phyloP scores from a whole-genome alignment of 169 alveolate genomes.

The Plasmodium relictum region DNA sequence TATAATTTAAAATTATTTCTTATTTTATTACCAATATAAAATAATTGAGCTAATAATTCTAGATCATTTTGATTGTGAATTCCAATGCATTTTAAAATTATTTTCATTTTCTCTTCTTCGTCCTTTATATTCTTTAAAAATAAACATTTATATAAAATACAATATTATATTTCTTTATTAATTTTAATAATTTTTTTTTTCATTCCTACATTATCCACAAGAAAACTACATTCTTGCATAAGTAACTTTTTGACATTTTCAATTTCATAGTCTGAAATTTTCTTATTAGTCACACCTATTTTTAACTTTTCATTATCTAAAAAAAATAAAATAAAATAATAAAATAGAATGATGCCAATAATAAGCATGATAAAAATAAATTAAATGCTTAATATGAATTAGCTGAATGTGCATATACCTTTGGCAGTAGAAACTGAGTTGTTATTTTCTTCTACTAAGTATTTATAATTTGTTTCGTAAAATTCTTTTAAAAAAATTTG shows the following conservation, averaged over 20 bases:
- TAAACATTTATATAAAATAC: neutral
- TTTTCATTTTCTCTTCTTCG: conserved; percentile 28
- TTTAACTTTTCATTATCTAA: conserved; percentile 14
- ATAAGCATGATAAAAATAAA: conserved; percentile 2
- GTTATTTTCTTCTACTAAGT: conserved; percentile 43
- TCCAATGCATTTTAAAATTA: conserved; percentile 45
- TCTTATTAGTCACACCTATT: neutral
- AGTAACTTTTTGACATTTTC: conserved; percentile 45
- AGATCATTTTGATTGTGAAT: conserved; percentile 52
- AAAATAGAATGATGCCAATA: neutral
- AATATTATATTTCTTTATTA: neutral
- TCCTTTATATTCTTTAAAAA: conserved; percentile 35
- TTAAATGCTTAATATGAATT: neutral
- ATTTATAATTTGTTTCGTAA: conserved; percentile 35
- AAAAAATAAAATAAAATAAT: neutral
- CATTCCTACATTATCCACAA: conserved; percentile 28
- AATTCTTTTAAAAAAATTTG: conserved; percentile 67
- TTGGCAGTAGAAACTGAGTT: neutral
- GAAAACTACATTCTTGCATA: conserved; percentile 55
- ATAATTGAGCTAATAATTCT: conserved; percentile 44
- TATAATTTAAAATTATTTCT: neutral
- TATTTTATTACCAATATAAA: conserved; percentile 37
- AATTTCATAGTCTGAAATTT: conserved; percentile 41
- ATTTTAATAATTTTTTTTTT: neutral
- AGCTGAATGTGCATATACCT: too few species aligned